Base-by-base conservation (phyloP, 495 filamentous ascomycete genomes). In the Niebla homalea region DNA sequence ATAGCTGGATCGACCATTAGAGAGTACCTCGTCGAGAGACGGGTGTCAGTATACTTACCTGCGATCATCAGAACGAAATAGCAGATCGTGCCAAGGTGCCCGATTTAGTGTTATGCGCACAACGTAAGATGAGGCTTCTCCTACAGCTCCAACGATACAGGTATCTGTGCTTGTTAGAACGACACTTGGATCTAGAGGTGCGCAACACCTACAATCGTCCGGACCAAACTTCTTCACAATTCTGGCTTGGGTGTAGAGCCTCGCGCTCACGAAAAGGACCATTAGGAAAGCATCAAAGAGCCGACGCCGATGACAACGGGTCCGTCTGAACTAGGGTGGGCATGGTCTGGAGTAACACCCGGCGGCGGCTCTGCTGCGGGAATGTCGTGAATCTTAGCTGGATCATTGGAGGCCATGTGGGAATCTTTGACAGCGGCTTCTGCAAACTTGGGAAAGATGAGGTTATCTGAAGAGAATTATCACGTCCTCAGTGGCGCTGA, bases 161-260 rank as follows among this genome's bases (percentile, higher is more conserved):
- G 43, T 47, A 25, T 46, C 50, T 52, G 6, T 32, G 26, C 26
- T 6, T 3, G 7, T 32, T 32, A 32, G 26, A 6, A 3, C 12
- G 26, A 32, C 26, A 8, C 26, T 7, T 3, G 26, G 26, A 1
- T 32, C 26, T 8, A 4, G 26, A 32, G 12, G 1, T 32, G 26
- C 5, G 26, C 26, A 32, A 32, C 5, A 32, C 26, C 26, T 11
- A 32, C 26, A 32, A 44, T 52, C 41, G 22, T 52, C 41, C 16
- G 41, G 15, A 43, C n/a, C 45, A 3, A 50, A 26, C 22, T 19
- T 51, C 38, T 22, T 51, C 36, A 42, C 21, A 35, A 54, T 54
- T 12, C 12, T 21, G 35, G 36, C 20, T 42, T 50, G 51, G 19
- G 52, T 50, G 37, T 54, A 54, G 21, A 35, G 18, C 38, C 36